A percentile compares a stretch with the other conserved stretches of the same genome.
These are phyloP conservation scores for Trametes meyenii DNA, from an alignment of 768 basidiomycete species.

Conservation along the genomic window DNA sequence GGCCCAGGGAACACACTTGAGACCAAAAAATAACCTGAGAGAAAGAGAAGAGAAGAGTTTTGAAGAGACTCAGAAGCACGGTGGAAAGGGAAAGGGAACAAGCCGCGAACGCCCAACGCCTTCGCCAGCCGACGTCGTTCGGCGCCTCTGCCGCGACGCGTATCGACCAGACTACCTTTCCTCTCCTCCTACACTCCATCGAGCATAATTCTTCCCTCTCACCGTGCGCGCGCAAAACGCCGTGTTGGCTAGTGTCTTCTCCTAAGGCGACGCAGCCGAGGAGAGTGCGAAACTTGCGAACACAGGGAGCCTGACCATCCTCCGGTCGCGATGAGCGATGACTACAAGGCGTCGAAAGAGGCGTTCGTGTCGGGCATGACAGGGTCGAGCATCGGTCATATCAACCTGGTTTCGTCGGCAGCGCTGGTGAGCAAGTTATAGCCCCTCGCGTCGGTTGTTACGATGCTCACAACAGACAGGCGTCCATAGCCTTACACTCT, in stretches of 20 bases:
- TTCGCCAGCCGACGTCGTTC: too few relatives aligned
- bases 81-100: too few relatives aligned
- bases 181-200: too few relatives aligned
- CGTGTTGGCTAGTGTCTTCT: not conserved
- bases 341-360: constrained; percentile 81
- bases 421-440: constrained; percentile 54
- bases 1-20: too few relatives aligned
- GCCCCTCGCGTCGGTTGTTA: not conserved
- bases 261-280: not conserved
- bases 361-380: constrained; percentile 75
- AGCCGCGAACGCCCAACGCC: too few relatives aligned
- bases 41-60: too few relatives aligned
- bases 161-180: too few relatives aligned
- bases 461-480: constrained; percentile 45
- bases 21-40: too few relatives aligned
- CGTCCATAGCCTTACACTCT: constrained; percentile 72
- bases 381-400: constrained; percentile 68
- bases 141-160: too few relatives aligned
- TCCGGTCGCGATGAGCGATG: constrained; percentile 6
- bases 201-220: too few relatives aligned
- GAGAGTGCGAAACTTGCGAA: not conserved
- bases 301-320: not conserved
- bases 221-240: too few relatives aligned
- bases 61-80: too few relatives aligned
- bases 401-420: constrained; percentile 69